Base-by-base conservation (phyloP, 202 grass and related monocot species). In the Elaeis oleifera region DNA sequence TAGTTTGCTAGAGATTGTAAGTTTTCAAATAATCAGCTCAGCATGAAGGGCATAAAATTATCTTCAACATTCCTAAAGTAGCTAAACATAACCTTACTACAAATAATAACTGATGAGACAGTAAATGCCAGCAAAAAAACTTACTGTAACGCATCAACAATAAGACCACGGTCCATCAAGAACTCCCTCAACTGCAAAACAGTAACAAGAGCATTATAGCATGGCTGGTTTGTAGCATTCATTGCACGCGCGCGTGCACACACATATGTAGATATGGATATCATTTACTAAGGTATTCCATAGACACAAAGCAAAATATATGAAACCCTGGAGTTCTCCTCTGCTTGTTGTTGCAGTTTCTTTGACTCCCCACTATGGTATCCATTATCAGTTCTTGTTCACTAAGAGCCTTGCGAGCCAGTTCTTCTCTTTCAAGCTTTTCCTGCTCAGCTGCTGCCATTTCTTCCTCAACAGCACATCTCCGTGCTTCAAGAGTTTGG, bases 91-190 rank as follows among this genome's bases (percentile, higher is more conserved):
- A 36, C 11, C 11, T 44, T 44, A 44, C 5, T 6, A 31, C 5
- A 13, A 44, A 44, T 44, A 44, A 13, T 13, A 44, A 44, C 9
- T 51, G 56, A 11, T 8, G 36, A 44, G 27, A 48, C 17, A 9
- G 28, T 32, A 23, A 3, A 23, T 31, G 28, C 5, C 28, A 49
- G 53, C 20, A 91, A 60, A 24, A 61, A 25, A 63, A 89, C 87
- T 88, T 96, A 96, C 87, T 91, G 84, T 22, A 90, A 72, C 14
- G 65, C 71, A 81, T 96, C 87, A 69, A 96, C 87, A 18, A 89
- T 74, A 50, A 27, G 71, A 29, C 92, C 87, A 23, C 74, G 71
- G 48, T 96, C 81, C 86, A 91, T 74, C 67, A 91, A 77, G 61
- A 91, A 96, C 17, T 85, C 74, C 79, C 86, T 96, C 71, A 96